Percentiles rank a stretch among this genome's conserved stretches.
Evolutionary conservation across 192 early-diverging fungal species (phyloP).

Genomic region (Coemansia brasiliensis): DNA sequence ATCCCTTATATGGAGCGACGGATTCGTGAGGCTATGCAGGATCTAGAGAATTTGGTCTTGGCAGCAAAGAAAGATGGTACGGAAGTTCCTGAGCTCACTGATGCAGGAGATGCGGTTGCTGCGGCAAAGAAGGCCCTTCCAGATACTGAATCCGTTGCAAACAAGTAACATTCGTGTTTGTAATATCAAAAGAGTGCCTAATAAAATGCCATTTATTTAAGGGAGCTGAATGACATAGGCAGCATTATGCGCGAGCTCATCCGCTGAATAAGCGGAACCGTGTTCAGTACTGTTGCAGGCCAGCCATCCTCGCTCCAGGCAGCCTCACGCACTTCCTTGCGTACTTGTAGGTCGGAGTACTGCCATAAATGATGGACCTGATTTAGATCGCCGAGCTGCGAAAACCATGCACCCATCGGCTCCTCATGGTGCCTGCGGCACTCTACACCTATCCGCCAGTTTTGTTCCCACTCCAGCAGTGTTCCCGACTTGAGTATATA

Average conservation of each 20-base stretch:
- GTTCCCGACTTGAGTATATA: slow-evolving; percentile 86
- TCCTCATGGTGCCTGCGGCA: slow-evolving; percentile 84
- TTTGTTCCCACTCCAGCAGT: slow-evolving; percentile 89
- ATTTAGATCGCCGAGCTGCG: slow-evolving; percentile 84
- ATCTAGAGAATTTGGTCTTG: slow-evolving; percentile 37
- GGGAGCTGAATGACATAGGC: slow-evolving; percentile 74
- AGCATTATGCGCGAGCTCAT: slow-evolving; percentile 82
- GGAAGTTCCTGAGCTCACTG: slow-evolving; percentile 1
- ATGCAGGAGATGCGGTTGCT: slow-evolving; percentile 4
- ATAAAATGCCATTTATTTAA: slow-evolving; percentile 51
- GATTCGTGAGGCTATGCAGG: slow-evolving; percentile 36
- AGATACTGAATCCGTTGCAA: not conserved
- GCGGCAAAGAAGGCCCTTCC: slow-evolving; percentile 5
- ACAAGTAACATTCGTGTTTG: not conserved
- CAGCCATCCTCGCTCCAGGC: slow-evolving; percentile 95
- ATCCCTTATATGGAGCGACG: slow-evolving; percentile 45
- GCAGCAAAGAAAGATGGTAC: not conserved
- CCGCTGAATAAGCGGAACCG: slow-evolving; percentile 74
- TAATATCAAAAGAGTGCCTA: not conserved
- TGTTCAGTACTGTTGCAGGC: slow-evolving; percentile 89
- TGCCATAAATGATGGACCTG: slow-evolving; percentile 92
- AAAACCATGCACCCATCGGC: slow-evolving; percentile 96
- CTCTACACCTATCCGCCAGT: slow-evolving; percentile 87
- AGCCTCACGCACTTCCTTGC: slow-evolving; percentile 86
- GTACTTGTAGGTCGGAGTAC: slow-evolving; percentile 83